phyloP scores from a whole-genome alignment of 352 stramenopile genomes.

The Albugo laibachii region DNA sequence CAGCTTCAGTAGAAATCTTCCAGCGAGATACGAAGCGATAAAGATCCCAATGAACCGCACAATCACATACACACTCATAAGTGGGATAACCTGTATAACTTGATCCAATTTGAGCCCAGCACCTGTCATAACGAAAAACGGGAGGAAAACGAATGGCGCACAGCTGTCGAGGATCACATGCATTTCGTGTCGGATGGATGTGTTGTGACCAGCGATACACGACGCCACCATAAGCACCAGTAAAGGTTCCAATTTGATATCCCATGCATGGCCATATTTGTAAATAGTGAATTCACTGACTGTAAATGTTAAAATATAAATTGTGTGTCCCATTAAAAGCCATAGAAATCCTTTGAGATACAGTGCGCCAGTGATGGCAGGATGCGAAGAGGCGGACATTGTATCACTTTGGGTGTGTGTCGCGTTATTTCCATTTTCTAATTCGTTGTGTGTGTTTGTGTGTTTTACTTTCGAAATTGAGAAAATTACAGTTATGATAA shows the following conservation, averaged over 20 bases:
- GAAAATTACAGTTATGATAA: constrained; percentile 40
- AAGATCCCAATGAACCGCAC: constrained; percentile 40
- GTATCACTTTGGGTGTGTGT: constrained; percentile 1
- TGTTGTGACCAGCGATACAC: constrained; percentile 38
- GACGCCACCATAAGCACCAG: constrained; percentile 47
- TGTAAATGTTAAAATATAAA: constrained; percentile 30
- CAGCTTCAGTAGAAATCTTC: constrained; percentile 38
- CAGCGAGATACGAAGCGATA: constrained; percentile 31
- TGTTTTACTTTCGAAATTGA: constrained; percentile 24
- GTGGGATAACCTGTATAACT: constrained; percentile 28
- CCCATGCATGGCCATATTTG: constrained; percentile 27
- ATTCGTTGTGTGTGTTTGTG: constrained; percentile 32
- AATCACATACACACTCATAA: constrained; percentile 42
- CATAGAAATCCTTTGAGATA: constrained; percentile 47
- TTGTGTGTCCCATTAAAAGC: constrained; percentile 31
- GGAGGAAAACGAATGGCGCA: constrained; percentile 49
- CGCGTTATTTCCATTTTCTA: constrained; percentile 15
- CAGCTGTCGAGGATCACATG: constrained; percentile 48
- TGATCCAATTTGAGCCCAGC: constrained; percentile 45
- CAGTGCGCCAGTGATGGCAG: constrained; percentile 13
- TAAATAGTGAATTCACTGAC: constrained; percentile 22
- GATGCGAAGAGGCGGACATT: constrained; percentile 8
- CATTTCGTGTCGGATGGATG: constrained; percentile 48
- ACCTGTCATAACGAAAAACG: constrained; percentile 64
- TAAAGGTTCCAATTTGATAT: constrained; percentile 49